These are phyloP conservation scores for Quercus bicolor DNA, from an alignment of 306 rosid genomes.

Conservation along the genomic window DNA sequence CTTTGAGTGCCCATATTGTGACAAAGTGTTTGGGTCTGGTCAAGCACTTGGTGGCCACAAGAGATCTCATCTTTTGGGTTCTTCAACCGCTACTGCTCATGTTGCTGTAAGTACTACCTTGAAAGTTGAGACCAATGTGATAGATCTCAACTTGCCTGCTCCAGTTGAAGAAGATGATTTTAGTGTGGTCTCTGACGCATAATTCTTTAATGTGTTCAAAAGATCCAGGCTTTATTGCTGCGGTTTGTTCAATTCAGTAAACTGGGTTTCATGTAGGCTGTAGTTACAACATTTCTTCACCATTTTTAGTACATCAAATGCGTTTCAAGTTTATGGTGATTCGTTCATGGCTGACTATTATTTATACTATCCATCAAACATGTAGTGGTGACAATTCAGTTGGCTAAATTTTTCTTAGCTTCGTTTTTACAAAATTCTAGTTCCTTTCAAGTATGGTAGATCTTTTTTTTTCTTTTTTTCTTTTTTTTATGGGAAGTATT, in stretches of 20 bases:
- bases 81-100: slow-evolving; percentile 19
- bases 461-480: too few relatives aligned
- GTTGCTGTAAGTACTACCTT: slow-evolving; percentile 8
- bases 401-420: background rate
- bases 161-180: slow-evolving; percentile 58
- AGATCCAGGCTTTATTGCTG: background rate
- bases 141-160: slow-evolving; percentile 89
- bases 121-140: slow-evolving; percentile 26
- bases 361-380: slow-evolving; percentile 27
- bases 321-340: slow-evolving; percentile 24
- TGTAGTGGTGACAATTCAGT: background rate
- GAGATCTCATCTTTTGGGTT: slow-evolving; percentile 58
- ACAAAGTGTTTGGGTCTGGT: slow-evolving; percentile 67
- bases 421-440: background rate
- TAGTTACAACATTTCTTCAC: slow-evolving; percentile 15
- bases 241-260: slow-evolving; percentile 23
- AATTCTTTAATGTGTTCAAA: background rate
- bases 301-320: slow-evolving; percentile 38
- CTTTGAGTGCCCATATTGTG: slow-evolving; percentile 72
- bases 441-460: too few relatives aligned
- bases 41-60: slow-evolving; percentile 96
- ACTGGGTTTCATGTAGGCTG: slow-evolving; percentile 14
- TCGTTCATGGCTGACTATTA: slow-evolving; percentile 28
- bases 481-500: too few relatives aligned
- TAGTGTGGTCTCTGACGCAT: slow-evolving; percentile 61